Percentiles rank a stretch among this genome's conserved stretches.
Conservation (phyloP, 106 monocot genomes). For the Dioscorea dumetorum region DNA sequence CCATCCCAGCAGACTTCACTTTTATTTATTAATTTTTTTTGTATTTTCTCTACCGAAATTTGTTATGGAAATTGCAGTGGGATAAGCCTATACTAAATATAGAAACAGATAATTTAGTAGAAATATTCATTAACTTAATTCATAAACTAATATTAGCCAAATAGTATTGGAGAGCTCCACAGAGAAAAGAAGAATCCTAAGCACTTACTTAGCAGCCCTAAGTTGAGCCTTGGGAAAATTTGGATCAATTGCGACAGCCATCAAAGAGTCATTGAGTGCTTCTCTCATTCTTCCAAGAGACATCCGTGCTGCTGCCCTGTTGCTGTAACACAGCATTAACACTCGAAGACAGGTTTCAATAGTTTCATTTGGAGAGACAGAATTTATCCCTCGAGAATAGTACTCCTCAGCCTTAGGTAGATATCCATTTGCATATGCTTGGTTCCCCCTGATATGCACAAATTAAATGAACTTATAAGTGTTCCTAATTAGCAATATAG, state of each 20-base stretch:
- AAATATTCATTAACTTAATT: neutral
- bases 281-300: conserved; percentile 84
- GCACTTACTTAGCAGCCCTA: conserved; percentile 88
- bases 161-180: neutral
- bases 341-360: conserved; percentile 35
- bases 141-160: neutral
- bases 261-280: conserved; percentile 69
- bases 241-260: conserved; percentile 67
- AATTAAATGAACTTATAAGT: neutral
- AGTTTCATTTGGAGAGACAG: conserved; percentile 36
- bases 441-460: conserved; percentile 66
- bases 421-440: conserved; percentile 76
- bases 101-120: no score
- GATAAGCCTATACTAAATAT: no score
- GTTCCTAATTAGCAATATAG: neutral
- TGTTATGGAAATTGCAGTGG: no score
- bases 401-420: conserved; percentile 82
- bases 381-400: conserved; percentile 72
- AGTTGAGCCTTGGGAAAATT: conserved; percentile 70
- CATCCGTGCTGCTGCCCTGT: conserved; percentile 93
- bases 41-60: no score
- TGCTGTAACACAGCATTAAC: conserved; percentile 87
- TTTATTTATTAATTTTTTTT: no score
- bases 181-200: conserved; percentile 1
- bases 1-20: no score